Conservation (phyloP, 2,329 filamentous ascomycete genomes). For the Knufia fluminis region DNA sequence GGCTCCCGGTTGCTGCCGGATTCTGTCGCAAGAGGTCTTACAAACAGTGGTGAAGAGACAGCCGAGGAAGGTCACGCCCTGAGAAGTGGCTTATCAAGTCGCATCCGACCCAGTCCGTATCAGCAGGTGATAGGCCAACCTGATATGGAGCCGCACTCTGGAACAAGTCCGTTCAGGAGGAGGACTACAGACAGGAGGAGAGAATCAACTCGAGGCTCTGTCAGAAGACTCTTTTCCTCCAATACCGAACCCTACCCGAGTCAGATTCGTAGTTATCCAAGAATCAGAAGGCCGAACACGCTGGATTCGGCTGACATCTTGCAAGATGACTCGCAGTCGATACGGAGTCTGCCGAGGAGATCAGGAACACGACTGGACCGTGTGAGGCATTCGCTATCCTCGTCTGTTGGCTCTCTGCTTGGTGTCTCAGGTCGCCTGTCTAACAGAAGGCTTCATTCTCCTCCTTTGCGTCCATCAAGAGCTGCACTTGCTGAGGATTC, state of each 20-base stretch:
- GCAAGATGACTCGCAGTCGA: slow-evolving; percentile 18
- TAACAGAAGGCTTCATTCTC: slow-evolving; percentile 1
- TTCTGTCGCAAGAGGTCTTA: slow-evolving; percentile 34
- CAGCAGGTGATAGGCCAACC: slow-evolving; percentile 12
- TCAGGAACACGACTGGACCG: slow-evolving; percentile 29
- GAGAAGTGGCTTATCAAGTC: slow-evolving; percentile 34
- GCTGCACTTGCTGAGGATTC: slow-evolving; percentile 27
- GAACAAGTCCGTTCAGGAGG: slow-evolving; percentile 15
- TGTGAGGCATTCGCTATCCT: slow-evolving; percentile 35
- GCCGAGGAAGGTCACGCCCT: slow-evolving; percentile 37
- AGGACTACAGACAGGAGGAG: slow-evolving; percentile 4
- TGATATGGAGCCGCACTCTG: slow-evolving; percentile 14
- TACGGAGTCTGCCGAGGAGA: slow-evolving; percentile 15
- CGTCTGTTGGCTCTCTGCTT: slow-evolving; percentile 3
- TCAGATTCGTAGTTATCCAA: neutral
- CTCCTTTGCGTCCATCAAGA: slow-evolving; percentile 9
- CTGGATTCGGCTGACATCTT: neutral
- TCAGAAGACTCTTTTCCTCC: slow-evolving; percentile 5
- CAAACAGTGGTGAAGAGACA: slow-evolving; percentile 39
- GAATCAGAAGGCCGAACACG: neutral
- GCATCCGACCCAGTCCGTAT: slow-evolving; percentile 20
- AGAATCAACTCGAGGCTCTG: neutral
- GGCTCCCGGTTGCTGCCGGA: slow-evolving; percentile 41
- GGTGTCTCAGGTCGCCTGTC: slow-evolving; percentile 12
- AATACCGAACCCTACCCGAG: slow-evolving; percentile 1